Percentiles rank a stretch among this genome's conserved stretches.
phyloP scores from a whole-genome alignment of 768 basidiomycete species.

The Suillus placidus region DNA sequence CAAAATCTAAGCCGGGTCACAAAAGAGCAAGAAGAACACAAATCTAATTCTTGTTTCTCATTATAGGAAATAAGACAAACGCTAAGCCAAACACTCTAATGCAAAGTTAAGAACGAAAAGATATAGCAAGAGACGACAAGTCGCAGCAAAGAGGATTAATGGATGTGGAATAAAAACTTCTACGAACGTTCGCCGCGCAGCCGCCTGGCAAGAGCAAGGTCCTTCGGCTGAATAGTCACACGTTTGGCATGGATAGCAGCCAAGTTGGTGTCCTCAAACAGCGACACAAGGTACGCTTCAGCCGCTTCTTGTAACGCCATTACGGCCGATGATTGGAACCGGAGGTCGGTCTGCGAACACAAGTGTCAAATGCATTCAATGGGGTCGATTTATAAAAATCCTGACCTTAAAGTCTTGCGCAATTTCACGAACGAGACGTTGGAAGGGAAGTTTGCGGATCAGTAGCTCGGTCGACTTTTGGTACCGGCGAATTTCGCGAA shows the following conservation, averaged over 20 bases:
- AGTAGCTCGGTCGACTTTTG: constrained; percentile 88
- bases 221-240: constrained; percentile 80
- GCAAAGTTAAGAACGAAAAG: neutral
- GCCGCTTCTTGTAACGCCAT: constrained; percentile 87
- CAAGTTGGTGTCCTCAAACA: constrained; percentile 81
- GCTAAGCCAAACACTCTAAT: neutral
- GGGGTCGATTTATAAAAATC: constrained; percentile 10
- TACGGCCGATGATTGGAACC: constrained; percentile 90
- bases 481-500: constrained; percentile 87
- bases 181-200: constrained; percentile 78
- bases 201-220: constrained; percentile 75
- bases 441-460: constrained; percentile 89
- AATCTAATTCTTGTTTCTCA: neutral
- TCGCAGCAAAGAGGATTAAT: neutral
- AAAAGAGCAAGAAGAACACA: neutral
- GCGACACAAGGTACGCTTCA: constrained; percentile 79
- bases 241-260: constrained; percentile 84
- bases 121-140: neutral
- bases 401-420: constrained; percentile 87
- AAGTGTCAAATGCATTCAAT: neutral
- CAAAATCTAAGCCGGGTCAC: neutral
- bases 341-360: constrained; percentile 62
- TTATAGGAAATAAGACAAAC: neutral
- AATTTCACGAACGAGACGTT: constrained; percentile 87
- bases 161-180: constrained; percentile 14